phyloP scores from a whole-genome alignment of 306 rosid genomes.

The Erythrophleum fordii region DNA sequence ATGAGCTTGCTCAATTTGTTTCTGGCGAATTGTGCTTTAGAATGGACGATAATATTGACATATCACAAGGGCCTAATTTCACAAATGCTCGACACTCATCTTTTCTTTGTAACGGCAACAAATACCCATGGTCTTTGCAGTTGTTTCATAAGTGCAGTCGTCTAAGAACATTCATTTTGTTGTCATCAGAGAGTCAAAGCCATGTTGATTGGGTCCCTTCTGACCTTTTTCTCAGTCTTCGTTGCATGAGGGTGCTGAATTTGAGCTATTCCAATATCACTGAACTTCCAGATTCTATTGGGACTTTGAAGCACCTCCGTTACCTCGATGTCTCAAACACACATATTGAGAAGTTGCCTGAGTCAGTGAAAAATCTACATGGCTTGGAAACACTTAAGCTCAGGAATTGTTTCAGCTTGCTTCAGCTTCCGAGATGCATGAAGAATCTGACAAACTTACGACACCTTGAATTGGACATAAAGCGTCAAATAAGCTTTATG shows the following conservation, averaged over 20 bases:
- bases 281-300: slow-evolving; percentile 25
- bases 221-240: slow-evolving; percentile 19
- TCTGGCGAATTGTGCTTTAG: slow-evolving; percentile 22
- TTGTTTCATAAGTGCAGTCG: neutral
- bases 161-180: slow-evolving; percentile 22
- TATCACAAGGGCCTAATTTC: neutral
- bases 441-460: slow-evolving; percentile 15
- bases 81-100: slow-evolving; percentile 32
- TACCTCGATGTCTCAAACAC: slow-evolving; percentile 31
- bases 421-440: slow-evolving; percentile 5
- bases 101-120: slow-evolving; percentile 7
- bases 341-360: neutral
- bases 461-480: slow-evolving; percentile 35
- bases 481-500: neutral
- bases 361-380: slow-evolving; percentile 20
- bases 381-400: slow-evolving; percentile 36
- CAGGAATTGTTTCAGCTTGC: neutral
- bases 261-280: slow-evolving; percentile 21
- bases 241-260: slow-evolving; percentile 32
- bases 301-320: slow-evolving; percentile 21
- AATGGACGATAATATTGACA: slow-evolving; percentile 10
- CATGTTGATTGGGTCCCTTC: neutral
- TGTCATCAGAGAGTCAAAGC: neutral
- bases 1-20: slow-evolving; percentile 34
- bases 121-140: neutral